Evolutionary conservation across 805 yeast species (phyloP), one percentile per base, ranked within the genome.

Genomic region (Kuraishia molischiana): DNA sequence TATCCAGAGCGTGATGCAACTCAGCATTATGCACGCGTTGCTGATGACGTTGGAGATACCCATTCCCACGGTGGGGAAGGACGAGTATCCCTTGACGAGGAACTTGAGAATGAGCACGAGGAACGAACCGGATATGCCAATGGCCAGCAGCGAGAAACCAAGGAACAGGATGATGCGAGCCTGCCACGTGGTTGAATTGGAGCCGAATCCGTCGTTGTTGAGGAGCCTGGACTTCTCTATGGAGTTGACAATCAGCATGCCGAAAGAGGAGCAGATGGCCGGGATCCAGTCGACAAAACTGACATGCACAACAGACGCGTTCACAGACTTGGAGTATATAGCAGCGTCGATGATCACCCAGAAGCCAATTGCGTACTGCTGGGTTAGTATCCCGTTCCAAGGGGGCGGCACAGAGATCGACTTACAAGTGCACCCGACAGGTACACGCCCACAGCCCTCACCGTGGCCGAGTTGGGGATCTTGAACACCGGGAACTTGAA

Each of bases 231-330:
- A 63, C 54, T 81, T 81, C 48, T 81, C 89, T 31, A 82, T 79
- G 22, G 81, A 70, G 48, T 80, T 82, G 44, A 82, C 77, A 40
- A 87, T 79, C 32, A 89, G 63, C 85, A 89, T 89, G 2, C 98
- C 98, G 26, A 87, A 57, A 0, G 94, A 76, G 5, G 95, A 79
- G 47, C 96, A 83, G 21, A 90, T 71, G 45, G 84, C 77, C 3
- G 98, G 98, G 37, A 92, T 76, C 98, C 98, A 90, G 61, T 90
- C 98, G 30, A 85, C 80, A 53, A 90, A 85, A 4, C 90, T 78
- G 21, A 92, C 85, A 55, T 90, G 97, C 5, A 87, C 85, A 32
- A 67, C 66, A 0, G 95, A 81, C 1, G 87, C 95, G 64, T 90
- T 90, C 35, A 79, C 80, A 14, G 86, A 81, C 45, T 77, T 79